Evolutionary conservation across 768 basidiomycete species (phyloP).

Genomic region (Fomitopsis serialis): DNA sequence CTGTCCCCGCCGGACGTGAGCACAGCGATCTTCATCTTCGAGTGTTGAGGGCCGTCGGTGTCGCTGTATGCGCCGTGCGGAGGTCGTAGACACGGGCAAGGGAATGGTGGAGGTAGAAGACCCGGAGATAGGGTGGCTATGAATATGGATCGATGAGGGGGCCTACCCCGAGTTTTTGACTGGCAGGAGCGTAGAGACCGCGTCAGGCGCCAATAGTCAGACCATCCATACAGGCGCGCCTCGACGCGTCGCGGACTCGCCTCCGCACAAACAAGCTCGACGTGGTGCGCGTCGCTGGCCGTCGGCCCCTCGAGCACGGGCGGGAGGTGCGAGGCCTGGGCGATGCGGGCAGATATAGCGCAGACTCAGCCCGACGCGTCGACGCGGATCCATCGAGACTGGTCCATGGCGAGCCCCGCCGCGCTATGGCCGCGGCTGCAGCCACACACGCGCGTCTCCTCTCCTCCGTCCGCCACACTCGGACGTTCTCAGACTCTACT

Average conservation of each 20-base stretch:
- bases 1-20: slow-evolving; percentile 97
- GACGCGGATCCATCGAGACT: no score
- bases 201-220: slow-evolving; percentile 1
- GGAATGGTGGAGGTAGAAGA: background rate
- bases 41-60: background rate
- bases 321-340: background rate
- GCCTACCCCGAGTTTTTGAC: slow-evolving; percentile 3
- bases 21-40: slow-evolving; percentile 81
- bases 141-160: slow-evolving; percentile 1
- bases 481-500: no score
- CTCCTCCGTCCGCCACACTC: background rate
- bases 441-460: background rate
- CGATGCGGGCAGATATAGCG: background rate
- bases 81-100: no score
- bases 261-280: background rate
- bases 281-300: background rate
- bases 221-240: background rate
- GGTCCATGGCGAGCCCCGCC: no score
- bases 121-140: slow-evolving; percentile 1
- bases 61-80: background rate
- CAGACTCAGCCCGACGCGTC: no score
- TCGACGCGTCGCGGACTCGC: background rate
- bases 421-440: background rate
- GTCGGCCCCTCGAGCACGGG: background rate
- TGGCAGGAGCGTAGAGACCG: background rate